Base-by-base conservation (phyloP, 176 grass and related monocot genomes). In the Bromus sterilis region DNA sequence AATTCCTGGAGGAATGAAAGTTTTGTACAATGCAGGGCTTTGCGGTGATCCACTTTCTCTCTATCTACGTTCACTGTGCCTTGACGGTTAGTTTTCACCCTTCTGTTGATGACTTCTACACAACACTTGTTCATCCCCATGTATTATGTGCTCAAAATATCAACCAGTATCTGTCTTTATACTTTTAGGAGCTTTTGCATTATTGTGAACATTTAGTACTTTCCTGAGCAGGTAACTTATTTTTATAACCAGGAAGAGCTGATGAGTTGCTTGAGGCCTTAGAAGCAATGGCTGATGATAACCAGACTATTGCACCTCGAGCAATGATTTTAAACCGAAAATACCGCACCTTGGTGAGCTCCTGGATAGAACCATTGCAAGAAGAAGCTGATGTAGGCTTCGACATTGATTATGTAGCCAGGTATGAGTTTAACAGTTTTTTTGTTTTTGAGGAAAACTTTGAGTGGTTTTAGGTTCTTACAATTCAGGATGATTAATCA, bases 281-380 rank as follows among this genome's bases (percentile, higher is more conserved):
- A 79, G 95, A 98, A 80, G 86, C 92, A 85, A 98, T 98, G 95
- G 67, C 66, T 81, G 81, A 83, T 2, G 90, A 98, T 79, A 83
- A 84, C 87, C 92, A 98, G 78, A 80, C 65, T 83, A 91, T 98
- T 67, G 84, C 74, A 71, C 89, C 92, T 36, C 90, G 95, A 87
- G 95, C 90, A 77, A 98, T 98, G 95, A 86, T 98, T 63, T 87
- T 98, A 74, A 94, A 88, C 85, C 94, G 86, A 83, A 98, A 94
- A 83, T 98, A 98, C 68, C 92, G 95, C 66, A 94, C 95, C 70
- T 85, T 98, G 81, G 92, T 98, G 74, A 98, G 95, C 78, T 93
- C 95, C 79, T 98, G 95, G 92, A 94, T 98, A 85, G 95, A 98
- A 89, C 95, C 95, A 78, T 80, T 98, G 74, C 92, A 94, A 93